Percentiles rank a stretch among this genome's conserved stretches.
Evolutionary conservation across 495 filamentous ascomycete species (phyloP).

Genomic region (Pyronema omphalodes): DNA sequence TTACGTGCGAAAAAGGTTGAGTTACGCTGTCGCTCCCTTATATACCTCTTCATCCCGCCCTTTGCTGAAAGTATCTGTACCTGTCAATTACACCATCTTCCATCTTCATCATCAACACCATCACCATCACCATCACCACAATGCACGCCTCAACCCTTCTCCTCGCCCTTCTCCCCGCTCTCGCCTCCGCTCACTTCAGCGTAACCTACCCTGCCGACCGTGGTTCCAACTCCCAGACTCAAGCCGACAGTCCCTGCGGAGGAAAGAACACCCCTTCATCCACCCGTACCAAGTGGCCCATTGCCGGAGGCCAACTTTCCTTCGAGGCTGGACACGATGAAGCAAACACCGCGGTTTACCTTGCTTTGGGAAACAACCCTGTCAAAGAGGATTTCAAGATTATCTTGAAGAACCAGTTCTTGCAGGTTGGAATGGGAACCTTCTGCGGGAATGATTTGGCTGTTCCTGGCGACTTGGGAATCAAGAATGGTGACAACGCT

Average conservation of each 20-base stretch:
- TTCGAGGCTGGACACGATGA: constrained; percentile 39
- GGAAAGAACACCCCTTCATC: constrained; percentile 31
- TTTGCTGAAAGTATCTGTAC: too few relatives aligned
- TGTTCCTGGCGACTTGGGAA: constrained; percentile 19
- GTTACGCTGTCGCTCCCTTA: too few relatives aligned
- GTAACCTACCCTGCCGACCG: constrained; percentile 38
- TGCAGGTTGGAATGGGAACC: constrained; percentile 32
- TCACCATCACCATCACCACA: neutral
- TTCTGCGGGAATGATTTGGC: constrained; percentile 37
- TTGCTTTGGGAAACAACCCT: constrained; percentile 37
- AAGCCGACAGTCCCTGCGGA: constrained; percentile 40
- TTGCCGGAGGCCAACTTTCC: constrained; percentile 32
- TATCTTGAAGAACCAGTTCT: constrained; percentile 32
- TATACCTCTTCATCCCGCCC: too few relatives aligned
- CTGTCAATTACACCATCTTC: neutral
- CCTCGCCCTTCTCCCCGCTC: constrained; percentile 23
- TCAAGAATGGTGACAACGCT: constrained; percentile 34
- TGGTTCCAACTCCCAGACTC: constrained; percentile 34
- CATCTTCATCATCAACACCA: neutral
- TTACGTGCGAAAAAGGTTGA: too few relatives aligned
- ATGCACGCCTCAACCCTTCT: constrained; percentile 12
- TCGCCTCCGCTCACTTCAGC: constrained; percentile 41
- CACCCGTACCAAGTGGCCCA: constrained; percentile 34
- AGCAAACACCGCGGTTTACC: constrained; percentile 36
- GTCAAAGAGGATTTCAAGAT: constrained; percentile 35